Evolutionary conservation across 2,329 filamentous ascomycete genomes (phyloP).

Genomic region (Calonectria hawksworthii): DNA sequence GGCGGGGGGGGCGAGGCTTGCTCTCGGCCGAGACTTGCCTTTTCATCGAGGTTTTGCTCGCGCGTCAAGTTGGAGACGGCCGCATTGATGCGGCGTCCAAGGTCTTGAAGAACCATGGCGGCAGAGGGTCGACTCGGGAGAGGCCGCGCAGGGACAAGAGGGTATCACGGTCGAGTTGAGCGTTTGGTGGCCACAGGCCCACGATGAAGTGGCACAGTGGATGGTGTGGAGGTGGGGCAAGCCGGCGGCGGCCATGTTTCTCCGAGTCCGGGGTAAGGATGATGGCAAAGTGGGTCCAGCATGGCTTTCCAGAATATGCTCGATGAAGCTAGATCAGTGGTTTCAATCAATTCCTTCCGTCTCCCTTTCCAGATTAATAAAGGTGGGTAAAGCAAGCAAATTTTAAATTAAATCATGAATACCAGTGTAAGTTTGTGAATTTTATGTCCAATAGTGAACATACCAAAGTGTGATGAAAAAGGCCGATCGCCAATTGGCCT

Average conservation of each 20-base stretch:
- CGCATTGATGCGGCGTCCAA: slow-evolving; percentile 97
- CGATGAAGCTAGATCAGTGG: not conserved
- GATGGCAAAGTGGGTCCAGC: not conserved
- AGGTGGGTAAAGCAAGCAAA: not conserved
- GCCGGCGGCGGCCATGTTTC: slow-evolving; percentile 2
- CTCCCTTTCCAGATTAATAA: not conserved
- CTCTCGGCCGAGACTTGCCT: slow-evolving; percentile 69
- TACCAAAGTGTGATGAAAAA: too few relatives aligned
- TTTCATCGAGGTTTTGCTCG: slow-evolving; percentile 95
- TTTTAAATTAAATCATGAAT: not conserved
- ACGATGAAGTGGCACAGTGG: slow-evolving; percentile 1
- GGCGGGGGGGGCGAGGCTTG: slow-evolving; percentile 30
- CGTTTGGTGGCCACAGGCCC: slow-evolving; percentile 40
- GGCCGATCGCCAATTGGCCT: too few relatives aligned
- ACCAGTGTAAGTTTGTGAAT: too few relatives aligned
- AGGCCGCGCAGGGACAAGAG: slow-evolving; percentile 35
- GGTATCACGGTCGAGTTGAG: slow-evolving; percentile 41
- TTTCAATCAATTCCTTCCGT: not conserved
- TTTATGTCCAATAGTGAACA: too few relatives aligned
- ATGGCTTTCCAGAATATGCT: not conserved
- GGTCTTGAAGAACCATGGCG: slow-evolving; percentile 97
- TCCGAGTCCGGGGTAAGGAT: slow-evolving; percentile 12
- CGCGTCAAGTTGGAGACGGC: slow-evolving; percentile 94
- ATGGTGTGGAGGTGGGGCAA: slow-evolving; percentile 29
- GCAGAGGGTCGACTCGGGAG: slow-evolving; percentile 36